Evolutionary conservation across 352 stramenopile species (phyloP).

Genomic region (Blastocystis sp.): DNA sequence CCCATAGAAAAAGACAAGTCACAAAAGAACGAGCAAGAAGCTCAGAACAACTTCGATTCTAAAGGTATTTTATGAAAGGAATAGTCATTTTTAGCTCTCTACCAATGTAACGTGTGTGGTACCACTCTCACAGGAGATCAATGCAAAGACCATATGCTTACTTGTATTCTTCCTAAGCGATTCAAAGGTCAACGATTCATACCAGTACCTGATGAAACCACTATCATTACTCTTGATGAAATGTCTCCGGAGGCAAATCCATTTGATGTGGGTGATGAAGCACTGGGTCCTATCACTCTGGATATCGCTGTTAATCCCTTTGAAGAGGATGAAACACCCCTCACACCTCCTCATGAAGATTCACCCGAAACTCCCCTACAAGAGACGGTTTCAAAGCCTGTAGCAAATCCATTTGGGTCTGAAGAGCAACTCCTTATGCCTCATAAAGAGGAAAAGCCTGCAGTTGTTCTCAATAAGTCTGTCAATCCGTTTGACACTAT

Average conservation of each 20-base stretch:
- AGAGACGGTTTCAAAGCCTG: neutral
- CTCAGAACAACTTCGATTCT: neutral
- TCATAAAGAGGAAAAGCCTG: neutral
- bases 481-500: neutral
- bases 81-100: neutral
- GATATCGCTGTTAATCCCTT: conserved; percentile 30
- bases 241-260: neutral
- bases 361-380: neutral
- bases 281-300: neutral
- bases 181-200: conserved; percentile 33
- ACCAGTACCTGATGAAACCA: neutral
- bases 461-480: neutral
- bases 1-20: neutral
- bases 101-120: conserved; percentile 20
- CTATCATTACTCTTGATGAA: neutral
- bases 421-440: neutral
- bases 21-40: neutral
- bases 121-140: neutral
- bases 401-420: conserved; percentile 16
- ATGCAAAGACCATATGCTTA: neutral
- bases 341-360: neutral
- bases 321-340: neutral
- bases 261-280: neutral
- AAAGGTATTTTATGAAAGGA: neutral
- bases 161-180: neutral